phyloP scores from a whole-genome alignment of 2,329 filamentous ascomycete species.

The Fusarium acutatum region DNA sequence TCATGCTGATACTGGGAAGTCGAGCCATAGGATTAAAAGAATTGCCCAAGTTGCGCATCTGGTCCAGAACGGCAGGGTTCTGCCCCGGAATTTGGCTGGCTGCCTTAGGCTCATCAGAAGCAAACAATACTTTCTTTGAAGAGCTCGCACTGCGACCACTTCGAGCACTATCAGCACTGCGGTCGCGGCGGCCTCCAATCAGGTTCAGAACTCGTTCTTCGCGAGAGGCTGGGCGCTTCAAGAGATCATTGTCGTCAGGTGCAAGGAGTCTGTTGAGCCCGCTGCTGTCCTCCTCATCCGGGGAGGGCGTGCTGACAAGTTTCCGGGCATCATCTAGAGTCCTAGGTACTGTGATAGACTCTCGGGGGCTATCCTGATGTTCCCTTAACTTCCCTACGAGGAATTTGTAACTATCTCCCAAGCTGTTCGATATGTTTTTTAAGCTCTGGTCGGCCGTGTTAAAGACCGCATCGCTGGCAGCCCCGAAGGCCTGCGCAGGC shows the following conservation, averaged over 20 bases:
- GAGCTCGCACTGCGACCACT: slow-evolving; percentile 72
- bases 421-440: slow-evolving; percentile 88
- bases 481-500: slow-evolving; percentile 81
- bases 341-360: slow-evolving; percentile 74
- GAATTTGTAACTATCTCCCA: slow-evolving; percentile 94
- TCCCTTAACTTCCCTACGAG: slow-evolving; percentile 89
- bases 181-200: slow-evolving; percentile 78
- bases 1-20: slow-evolving; percentile 75
- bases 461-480: slow-evolving; percentile 84
- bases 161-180: slow-evolving; percentile 77
- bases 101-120: slow-evolving; percentile 48
- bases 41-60: slow-evolving; percentile 81
- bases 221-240: slow-evolving; percentile 43
- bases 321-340: slow-evolving; percentile 93
- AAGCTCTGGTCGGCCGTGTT: slow-evolving; percentile 90
- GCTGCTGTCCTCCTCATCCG: slow-evolving; percentile 69
- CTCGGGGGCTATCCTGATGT: slow-evolving; percentile 56
- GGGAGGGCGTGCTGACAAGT: slow-evolving; percentile 78
- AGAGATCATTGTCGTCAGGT: slow-evolving; percentile 47
- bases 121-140: slow-evolving; percentile 65
- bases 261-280: slow-evolving; percentile 63
- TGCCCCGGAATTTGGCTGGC: slow-evolving; percentile 30
- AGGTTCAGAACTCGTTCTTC: slow-evolving; percentile 77
- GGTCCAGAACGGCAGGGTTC: slow-evolving; percentile 74
- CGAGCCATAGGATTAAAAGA: slow-evolving; percentile 85